Conservation (phyloP, 225 moss, liverwort and hornwort genomes). For the Pseudisothecium myosuroides region DNA sequence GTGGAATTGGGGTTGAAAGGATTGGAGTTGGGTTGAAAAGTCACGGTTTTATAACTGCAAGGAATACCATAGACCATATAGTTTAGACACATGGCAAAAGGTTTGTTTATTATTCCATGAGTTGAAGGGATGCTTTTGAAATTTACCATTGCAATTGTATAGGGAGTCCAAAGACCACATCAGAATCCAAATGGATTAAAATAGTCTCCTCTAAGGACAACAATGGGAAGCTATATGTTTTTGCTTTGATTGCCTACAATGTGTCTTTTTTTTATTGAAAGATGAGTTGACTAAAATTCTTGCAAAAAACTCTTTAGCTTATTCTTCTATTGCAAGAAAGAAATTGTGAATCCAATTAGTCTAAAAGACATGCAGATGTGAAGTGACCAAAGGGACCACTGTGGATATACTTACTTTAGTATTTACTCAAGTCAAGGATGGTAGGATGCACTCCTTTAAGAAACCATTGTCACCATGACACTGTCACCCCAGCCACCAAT, state of each 20-base stretch:
- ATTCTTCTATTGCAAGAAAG: neutral
- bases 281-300: neutral
- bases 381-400: neutral
- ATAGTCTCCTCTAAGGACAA: no score
- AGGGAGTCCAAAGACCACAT: neutral
- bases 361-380: neutral
- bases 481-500: neutral
- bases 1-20: neutral
- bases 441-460: neutral
- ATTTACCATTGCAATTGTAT: neutral
- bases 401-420: no score
- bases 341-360: fast-evolving
- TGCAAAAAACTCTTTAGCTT: neutral
- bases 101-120: neutral
- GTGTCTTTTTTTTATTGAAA: neutral
- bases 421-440: neutral
- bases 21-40: neutral
- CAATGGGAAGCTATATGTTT: neutral
- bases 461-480: no score
- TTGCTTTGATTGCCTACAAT: no score
- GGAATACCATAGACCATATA: neutral
- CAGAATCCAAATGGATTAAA: neutral
- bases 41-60: neutral
- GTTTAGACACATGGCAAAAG: neutral
- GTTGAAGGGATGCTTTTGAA: neutral